These are phyloP conservation scores for Leccinum uliginosum DNA, from an alignment of 768 basidiomycete species.

Conservation along the genomic window DNA sequence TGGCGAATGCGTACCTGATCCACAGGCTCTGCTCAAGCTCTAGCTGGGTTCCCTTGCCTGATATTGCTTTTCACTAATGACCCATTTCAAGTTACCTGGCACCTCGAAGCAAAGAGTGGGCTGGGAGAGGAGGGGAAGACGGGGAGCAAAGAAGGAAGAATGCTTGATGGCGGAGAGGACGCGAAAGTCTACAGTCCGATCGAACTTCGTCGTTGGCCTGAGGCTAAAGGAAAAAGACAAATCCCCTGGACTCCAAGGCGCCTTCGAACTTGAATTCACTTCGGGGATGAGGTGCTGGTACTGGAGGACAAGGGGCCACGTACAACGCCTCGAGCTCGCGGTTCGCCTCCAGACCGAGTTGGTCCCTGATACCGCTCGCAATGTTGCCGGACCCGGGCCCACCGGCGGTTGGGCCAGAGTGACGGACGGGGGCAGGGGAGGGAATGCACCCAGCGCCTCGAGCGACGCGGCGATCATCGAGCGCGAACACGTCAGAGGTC, in stretches of 20 bases:
- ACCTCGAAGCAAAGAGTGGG: conserved; percentile 49
- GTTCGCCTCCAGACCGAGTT: conserved; percentile 27
- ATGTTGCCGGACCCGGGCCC: background rate
- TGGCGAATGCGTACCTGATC: conserved; percentile 29
- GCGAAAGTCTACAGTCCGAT: conserved; percentile 57
- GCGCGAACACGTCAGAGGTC: too few species aligned
- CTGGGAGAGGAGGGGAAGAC: conserved; percentile 43
- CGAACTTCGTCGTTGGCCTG: too few species aligned
- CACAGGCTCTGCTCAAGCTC: conserved; percentile 60
- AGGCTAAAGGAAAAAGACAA: too few species aligned
- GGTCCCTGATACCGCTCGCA: conserved; percentile 13
- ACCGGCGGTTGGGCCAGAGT: too few species aligned
- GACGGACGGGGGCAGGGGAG: too few species aligned
- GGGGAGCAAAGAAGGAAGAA: conserved; percentile 71
- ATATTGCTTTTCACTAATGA: conserved; percentile 56
- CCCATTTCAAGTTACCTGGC: conserved; percentile 53
- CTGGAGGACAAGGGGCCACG: background rate
- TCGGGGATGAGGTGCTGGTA: background rate
- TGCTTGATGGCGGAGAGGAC: conserved; percentile 87
- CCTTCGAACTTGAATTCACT: too few species aligned
- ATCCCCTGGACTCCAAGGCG: too few species aligned
- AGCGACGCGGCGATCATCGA: too few species aligned
- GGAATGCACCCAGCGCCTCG: too few species aligned
- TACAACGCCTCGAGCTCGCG: conserved; percentile 25
- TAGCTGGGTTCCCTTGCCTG: conserved; percentile 35